Base-by-base conservation (phyloP, 768 basidiomycete genomes). In the Tylopilus felleus region DNA sequence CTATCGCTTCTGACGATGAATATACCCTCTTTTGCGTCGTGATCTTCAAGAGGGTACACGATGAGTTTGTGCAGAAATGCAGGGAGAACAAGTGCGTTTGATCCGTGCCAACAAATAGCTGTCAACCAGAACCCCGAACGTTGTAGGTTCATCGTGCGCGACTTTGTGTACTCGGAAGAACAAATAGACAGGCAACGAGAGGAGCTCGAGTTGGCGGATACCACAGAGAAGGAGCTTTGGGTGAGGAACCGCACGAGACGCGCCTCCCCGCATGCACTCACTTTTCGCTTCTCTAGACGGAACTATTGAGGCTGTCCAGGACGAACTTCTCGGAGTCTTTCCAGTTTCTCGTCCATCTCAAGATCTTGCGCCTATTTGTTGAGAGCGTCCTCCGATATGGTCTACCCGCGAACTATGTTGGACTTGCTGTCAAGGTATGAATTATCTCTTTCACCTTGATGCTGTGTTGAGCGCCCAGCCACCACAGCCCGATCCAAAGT, bases 251-350 rank as follows among this genome's bases (percentile, higher is more conserved):
- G 8, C 16, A 12, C 27, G 19, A 35, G 33, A 8, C 7, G 7
- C 25, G 17, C 16, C 44, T 23, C 22, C 10, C 31, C 22, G 9
- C 36, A 36, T 17, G 3, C 29, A 29, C 52, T 58, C 49, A 58
- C 29, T 12, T 53, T 14, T 50, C 33, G 17, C 41, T 23, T 22
- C 27, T 19, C 49, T 61, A 98, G 95, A 90, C 93, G 25, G 96
- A 99, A 61, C 80, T 99, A 0, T 76, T 99, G 23, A 83, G 90
- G 62, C 70, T 98, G 35, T 86, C 95, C 35, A 80, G 97, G 51
- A 97, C 92, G 49, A 98, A 96, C 73, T 99, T 98, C 70, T 95
- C 94, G 1, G 97, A 99, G 74, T 86, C 94, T 6, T 93, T 94
- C 74, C 92, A 98, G 69, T 78, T 96, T 49, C 78, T 98, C 19